Evolutionary conservation across 2,329 filamentous ascomycete genomes (phyloP), one percentile per base, ranked within the genome.

Genomic region (Verticillium zaregamsianum): DNA sequence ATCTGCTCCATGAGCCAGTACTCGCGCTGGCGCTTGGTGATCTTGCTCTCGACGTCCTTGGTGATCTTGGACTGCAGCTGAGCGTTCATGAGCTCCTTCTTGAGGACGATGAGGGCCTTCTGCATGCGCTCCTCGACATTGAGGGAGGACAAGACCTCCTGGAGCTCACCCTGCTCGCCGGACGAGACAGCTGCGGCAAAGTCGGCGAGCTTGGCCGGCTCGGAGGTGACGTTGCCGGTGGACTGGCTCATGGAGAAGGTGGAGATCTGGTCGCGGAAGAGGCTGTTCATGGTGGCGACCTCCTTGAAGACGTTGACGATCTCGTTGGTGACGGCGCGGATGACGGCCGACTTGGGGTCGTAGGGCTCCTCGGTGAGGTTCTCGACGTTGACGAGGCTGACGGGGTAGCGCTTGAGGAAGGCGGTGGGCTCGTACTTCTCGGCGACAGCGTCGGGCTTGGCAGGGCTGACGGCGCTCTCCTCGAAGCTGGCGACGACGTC

Each of bases 1-100:
- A 99, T 97, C 75, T 99, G 96, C 77, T 99, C 95, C 92, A 97
- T 96, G 56, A 99, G 81, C 91, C 93, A 98, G 79, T 98, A 99
- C 73, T 99, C 95, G 59, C 95, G 88, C 74, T 99, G 95, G 33
- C 94, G 89, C 79, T 99, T 98, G 69, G 93, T 93, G 60, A 99
- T 98, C 78, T 97, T 97, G 71, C 87, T 92, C 75, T 98, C 95
- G 20, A 99, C 96, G 72, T 99, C 95, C 78, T 97, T 97, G 62
- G 91, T 92, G 62, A 99, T 98, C 81, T 98, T 99, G 62, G 91
- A 94, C 74, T 97, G 94, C 33, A 99, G 81, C 73, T 98, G 92
- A 0, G 95, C 95, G 68, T 98, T 99, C 90, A 98, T 97, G 60
- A 97, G 86, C 78, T 99, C 95, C 76, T 97, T 98, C 80, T 99